A percentile compares a stretch with the other conserved stretches of the same genome.
Evolutionary conservation across 345 rosid genomes (phyloP).

Genomic region (Citrus sinensis): DVS_A1.0 CM039162.1:17766501-17767000

Average conservation of each 20-base stretch:
- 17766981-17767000: constrained; percentile 50
- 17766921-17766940: constrained; percentile 69
- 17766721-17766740: constrained; percentile 39
- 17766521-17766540: constrained; percentile 51
- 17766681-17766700: constrained; percentile 38
- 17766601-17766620: constrained; percentile 60
- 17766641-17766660: constrained; percentile 51
- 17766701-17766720: constrained; percentile 33
- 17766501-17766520: constrained; percentile 58
- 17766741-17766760: constrained; percentile 39
- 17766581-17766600: constrained; percentile 43
- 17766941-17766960: constrained; percentile 54
- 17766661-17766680: constrained; percentile 35
- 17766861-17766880: constrained; percentile 61
- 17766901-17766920: constrained; percentile 51
- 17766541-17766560: constrained; percentile 62
- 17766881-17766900: constrained; percentile 51
- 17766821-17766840: constrained; percentile 54
- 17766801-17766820: constrained; percentile 55
- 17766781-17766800: constrained; percentile 36
- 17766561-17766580: constrained; percentile 57
- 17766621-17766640: constrained; percentile 58
- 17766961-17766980: constrained; percentile 41
- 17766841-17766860: constrained; percentile 58
- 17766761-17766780: constrained; percentile 42